Evolutionary conservation across 768 basidiomycete species (phyloP), one percentile per base, ranked within the genome.

Genomic region (Pleurotus ostreatus): DNA sequence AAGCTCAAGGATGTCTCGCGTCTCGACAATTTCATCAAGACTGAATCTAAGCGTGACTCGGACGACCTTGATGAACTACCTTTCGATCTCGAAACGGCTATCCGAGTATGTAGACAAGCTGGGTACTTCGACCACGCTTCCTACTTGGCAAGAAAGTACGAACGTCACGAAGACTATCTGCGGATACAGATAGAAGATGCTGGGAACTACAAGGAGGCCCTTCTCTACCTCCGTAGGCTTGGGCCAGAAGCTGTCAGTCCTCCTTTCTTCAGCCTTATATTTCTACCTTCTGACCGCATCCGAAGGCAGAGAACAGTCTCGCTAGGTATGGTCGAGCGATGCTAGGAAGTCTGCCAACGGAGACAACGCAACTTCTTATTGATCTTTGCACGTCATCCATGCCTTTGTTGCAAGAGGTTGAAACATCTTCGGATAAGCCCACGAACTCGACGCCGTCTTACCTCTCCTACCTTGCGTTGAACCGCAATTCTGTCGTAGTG

Each of bases 51-150:
- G 43, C 75, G 81, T 13, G 69, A 70, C 13, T 75, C 74, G 15
- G 74, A 78, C 18, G 76, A 79, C 43, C 66, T 72, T 8, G 74
- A 78, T 30, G 94, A 95, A 65, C 80, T 96, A 3, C 97, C 96
- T 0, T 99, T 98, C 66, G 97, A 98, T 67, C 79, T 99, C 43
- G 94, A 96, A 59, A 99, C 97, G 0, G 97, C 94, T 0, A 98
- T 99, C 53, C 83, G 94, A 2, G 96, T 98, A 25, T 98, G 95
- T 64, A 81, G 97, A 23, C 96, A 98, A 69, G 96, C 94, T 1
- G 93, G 94, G 0, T 98, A 96, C 69, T 97, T 92, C 63, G 88
- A 94, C 55, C 96, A 98, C 66, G 96, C 96, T 1, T 84, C 86
- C 1, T 98, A 95, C 66, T 80, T 99, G 13, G 96, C 97, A 16